Conservation (phyloP, 148 eudicot genomes). For the Drosera capensis region DNA sequence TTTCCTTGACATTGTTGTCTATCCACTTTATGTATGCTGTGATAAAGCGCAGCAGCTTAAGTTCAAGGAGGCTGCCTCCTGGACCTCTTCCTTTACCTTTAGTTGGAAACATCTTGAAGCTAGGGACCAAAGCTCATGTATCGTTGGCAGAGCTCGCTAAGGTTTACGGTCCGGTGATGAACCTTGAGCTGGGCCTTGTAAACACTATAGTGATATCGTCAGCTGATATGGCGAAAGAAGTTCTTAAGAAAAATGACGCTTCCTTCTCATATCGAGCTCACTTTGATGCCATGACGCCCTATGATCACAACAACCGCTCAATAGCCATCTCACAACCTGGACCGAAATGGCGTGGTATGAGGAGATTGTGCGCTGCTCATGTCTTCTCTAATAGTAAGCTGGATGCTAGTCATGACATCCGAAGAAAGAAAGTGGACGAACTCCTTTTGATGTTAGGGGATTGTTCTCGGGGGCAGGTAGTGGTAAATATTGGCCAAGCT, state of each 20-base stretch:
- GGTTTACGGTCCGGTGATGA: conserved; percentile 5
- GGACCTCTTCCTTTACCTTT: conserved; percentile 3
- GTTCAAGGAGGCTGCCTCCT: conserved; percentile 3
- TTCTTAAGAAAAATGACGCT: conserved; percentile 2
- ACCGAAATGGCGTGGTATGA: not conserved
- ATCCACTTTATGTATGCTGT: not conserved
- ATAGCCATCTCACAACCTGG: not conserved
- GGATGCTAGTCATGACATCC: not conserved
- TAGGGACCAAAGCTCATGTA: conserved; percentile 3
- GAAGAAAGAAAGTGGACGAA: conserved; percentile 4
- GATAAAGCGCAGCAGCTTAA: not conserved
- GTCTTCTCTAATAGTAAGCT: not conserved
- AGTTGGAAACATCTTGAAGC: conserved; percentile 4
- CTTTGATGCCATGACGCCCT: not conserved
- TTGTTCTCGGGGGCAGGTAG: not conserved
- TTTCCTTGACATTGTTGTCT: not conserved
- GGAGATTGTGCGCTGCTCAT: not conserved
- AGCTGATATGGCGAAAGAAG: not conserved
- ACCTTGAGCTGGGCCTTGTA: not conserved
- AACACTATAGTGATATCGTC: conserved; percentile 3
- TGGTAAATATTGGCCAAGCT: conserved; percentile 3
- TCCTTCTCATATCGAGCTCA: not conserved
- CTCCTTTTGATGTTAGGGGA: not conserved
- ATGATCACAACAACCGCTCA: not conserved
- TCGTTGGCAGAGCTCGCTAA: conserved; percentile 5